Base-by-base conservation (phyloP, 305 asterid genomes). In the Fraxinus dipetala region DNA sequence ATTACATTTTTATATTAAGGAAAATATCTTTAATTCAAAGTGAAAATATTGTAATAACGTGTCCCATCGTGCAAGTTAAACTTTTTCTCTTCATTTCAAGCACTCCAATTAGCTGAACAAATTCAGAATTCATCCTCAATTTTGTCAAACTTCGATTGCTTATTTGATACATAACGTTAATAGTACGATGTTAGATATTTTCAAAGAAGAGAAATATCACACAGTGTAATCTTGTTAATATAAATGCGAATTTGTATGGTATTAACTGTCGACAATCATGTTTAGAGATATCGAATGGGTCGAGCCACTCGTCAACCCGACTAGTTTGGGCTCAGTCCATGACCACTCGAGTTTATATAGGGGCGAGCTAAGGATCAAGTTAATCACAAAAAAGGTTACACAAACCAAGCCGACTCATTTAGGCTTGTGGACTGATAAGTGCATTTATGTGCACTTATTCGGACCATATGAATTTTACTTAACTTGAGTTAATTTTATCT, bases 61-160 rank as follows among this genome's bases (percentile, higher is more conserved):
- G 74, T 80, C 87, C 92, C 92, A 81, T 81, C 61, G 73, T 82
- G 80, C 92, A 89, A 88, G 88, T 85, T 77, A 89, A 67, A 31
- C 36, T 83, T 82, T 85, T 84, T 86, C 86, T 67, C 83, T 87
- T 77, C 85, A 72, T 82, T 56, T 70, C 56, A 79, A 81, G 74
- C 83, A 82, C 86, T 75, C 83, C 83, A 86, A 31, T 63, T 65
- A 20, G 51, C 78, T 65, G 24, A 45, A 82, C 78, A 22, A 24
- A 65, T n/a, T 72, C 16, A 54, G 24, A 18, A 18, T 56, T 18
- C 67, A 14, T 72, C 81, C 75, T 20, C 61, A 81, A 13, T 81
- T 18, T 65, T 65, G 34, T 65, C 73, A 65, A 65, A 65, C 35
- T 24, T 65, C 6, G n/a, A 26, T 65, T 9, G 34, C 34, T 24